These are phyloP conservation scores for Penicillium hesseltinei DNA, from an alignment of 2,329 filamentous ascomycete genomes.

Conservation along the genomic window DNA sequence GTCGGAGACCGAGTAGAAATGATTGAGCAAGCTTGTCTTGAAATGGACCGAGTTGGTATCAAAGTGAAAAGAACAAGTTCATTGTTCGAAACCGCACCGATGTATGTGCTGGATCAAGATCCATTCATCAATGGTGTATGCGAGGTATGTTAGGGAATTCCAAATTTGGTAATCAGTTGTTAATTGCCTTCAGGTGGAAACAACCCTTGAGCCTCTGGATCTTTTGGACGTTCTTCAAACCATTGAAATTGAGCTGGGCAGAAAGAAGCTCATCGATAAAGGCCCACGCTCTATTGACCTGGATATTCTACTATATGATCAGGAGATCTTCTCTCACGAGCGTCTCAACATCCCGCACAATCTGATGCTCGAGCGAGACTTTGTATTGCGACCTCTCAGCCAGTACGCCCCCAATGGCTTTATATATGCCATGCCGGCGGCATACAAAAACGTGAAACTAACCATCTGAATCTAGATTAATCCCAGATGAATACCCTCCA, in stretches of 20 bases:
- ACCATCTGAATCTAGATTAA: slow-evolving; percentile 33
- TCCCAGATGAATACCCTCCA: slow-evolving; percentile 41
- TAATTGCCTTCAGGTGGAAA: slow-evolving; percentile 65
- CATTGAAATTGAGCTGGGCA: slow-evolving; percentile 76
- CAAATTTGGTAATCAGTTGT: neutral
- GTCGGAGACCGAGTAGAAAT: slow-evolving; percentile 78
- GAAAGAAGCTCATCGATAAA: slow-evolving; percentile 84
- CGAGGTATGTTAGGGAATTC: slow-evolving; percentile 61
- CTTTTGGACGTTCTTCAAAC: slow-evolving; percentile 78
- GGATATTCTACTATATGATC: slow-evolving; percentile 81
- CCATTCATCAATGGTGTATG: slow-evolving; percentile 90
- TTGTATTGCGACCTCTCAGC: slow-evolving; percentile 83
- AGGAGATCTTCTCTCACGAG: slow-evolving; percentile 63
- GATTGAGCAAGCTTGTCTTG: slow-evolving; percentile 79
- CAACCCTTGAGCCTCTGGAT: slow-evolving; percentile 68
- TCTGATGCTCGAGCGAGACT: slow-evolving; percentile 85
- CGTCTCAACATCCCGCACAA: slow-evolving; percentile 82
- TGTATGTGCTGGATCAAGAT: slow-evolving; percentile 91
- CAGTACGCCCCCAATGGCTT: slow-evolving; percentile 31
- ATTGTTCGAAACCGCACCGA: slow-evolving; percentile 91
- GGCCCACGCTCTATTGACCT: slow-evolving; percentile 93
- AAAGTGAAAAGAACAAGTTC: slow-evolving; percentile 76
- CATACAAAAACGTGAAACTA: neutral
- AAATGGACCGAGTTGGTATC: slow-evolving; percentile 73
- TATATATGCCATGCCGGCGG: neutral